phyloP scores from a whole-genome alignment of 2,329 filamentous ascomycete species.

The Stagonosporopsis rhizophila region DNA sequence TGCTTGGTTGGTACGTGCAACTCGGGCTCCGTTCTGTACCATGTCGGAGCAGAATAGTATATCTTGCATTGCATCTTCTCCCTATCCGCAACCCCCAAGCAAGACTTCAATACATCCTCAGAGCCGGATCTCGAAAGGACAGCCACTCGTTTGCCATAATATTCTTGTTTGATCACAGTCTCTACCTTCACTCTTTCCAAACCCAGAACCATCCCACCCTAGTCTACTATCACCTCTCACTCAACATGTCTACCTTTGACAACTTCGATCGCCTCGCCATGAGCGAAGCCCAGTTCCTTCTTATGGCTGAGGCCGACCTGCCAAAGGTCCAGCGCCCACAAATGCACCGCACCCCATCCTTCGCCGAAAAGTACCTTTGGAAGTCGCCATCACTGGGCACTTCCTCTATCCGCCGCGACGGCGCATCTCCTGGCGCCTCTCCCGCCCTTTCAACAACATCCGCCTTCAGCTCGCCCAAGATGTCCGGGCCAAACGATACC shows the following conservation, averaged over 20 bases:
- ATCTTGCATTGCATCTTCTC: slow-evolving; percentile 8
- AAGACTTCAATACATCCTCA: slow-evolving; percentile 15
- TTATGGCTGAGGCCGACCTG: slow-evolving; percentile 14
- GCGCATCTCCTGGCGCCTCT: neutral
- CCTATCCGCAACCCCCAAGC: slow-evolving; percentile 3
- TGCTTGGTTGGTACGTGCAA: neutral
- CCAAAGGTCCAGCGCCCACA: slow-evolving; percentile 3
- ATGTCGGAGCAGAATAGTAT: slow-evolving; percentile 6
- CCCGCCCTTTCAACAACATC: slow-evolving; percentile 13
- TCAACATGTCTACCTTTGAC: slow-evolving; percentile 18
- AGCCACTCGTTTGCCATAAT: slow-evolving; percentile 15
- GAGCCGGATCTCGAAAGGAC: slow-evolving; percentile 21
- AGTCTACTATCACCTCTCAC: neutral
- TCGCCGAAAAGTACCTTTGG: slow-evolving; percentile 15
- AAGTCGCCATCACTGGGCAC: slow-evolving; percentile 17
- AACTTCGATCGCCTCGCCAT: slow-evolving; percentile 22
- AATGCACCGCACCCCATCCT: slow-evolving; percentile 7
- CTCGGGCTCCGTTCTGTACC: slow-evolving; percentile 10
- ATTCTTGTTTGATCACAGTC: slow-evolving; percentile 9
- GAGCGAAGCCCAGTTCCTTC: slow-evolving; percentile 19
- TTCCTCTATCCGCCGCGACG: slow-evolving; percentile 9
- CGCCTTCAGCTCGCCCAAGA: slow-evolving; percentile 10
- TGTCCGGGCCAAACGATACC: neutral
- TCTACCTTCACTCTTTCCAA: slow-evolving; percentile 4
- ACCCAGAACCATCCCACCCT: neutral